phyloP scores from a whole-genome alignment of 768 basidiomycete genomes.

The Cyclocybe aegerita region DNA sequence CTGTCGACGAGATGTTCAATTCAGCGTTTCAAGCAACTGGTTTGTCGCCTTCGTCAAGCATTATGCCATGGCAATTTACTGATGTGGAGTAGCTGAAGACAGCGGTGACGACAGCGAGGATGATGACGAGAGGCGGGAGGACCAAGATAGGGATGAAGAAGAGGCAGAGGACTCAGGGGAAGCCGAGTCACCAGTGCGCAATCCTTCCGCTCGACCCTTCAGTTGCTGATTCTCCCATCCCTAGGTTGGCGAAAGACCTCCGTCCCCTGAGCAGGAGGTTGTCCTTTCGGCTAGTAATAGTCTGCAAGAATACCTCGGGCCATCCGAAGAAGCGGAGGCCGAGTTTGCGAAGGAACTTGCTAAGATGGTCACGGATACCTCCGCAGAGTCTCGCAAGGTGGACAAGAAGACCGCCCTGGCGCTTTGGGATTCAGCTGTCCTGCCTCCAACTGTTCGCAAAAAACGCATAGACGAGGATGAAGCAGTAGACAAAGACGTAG shows the following conservation, averaged over 20 bases:
- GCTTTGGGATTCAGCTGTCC: slow-evolving; percentile 86
- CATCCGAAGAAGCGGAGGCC: slow-evolving; percentile 85
- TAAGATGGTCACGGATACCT: slow-evolving; percentile 89
- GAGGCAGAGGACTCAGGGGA: slow-evolving; percentile 69
- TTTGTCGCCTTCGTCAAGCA: slow-evolving; percentile 21
- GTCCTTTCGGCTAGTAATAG: slow-evolving; percentile 58
- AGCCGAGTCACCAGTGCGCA: slow-evolving; percentile 51
- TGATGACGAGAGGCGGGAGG: slow-evolving; percentile 52
- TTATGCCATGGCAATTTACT: not conserved
- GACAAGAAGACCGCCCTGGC: slow-evolving; percentile 86
- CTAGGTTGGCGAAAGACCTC: slow-evolving; percentile 68
- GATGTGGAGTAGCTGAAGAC: slow-evolving; percentile 27
- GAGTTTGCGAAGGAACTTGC: slow-evolving; percentile 96
- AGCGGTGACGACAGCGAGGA: slow-evolving; percentile 69
- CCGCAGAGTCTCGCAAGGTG: slow-evolving; percentile 78
- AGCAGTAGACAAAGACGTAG: slow-evolving; percentile 32
- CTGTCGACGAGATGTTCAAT: slow-evolving; percentile 89
- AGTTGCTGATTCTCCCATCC: not conserved
- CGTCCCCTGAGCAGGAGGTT: slow-evolving; percentile 82
- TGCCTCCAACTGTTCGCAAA: slow-evolving; percentile 64
- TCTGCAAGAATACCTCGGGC: slow-evolving; percentile 71
- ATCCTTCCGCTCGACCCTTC: not conserved
- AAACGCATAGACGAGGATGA: slow-evolving; percentile 65
- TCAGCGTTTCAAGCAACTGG: slow-evolving; percentile 60
- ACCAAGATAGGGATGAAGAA: slow-evolving; percentile 45